phyloP scores from a whole-genome alignment of 1,284 basidiomycete species.

The Ceratobasidium sp. region DNA sequence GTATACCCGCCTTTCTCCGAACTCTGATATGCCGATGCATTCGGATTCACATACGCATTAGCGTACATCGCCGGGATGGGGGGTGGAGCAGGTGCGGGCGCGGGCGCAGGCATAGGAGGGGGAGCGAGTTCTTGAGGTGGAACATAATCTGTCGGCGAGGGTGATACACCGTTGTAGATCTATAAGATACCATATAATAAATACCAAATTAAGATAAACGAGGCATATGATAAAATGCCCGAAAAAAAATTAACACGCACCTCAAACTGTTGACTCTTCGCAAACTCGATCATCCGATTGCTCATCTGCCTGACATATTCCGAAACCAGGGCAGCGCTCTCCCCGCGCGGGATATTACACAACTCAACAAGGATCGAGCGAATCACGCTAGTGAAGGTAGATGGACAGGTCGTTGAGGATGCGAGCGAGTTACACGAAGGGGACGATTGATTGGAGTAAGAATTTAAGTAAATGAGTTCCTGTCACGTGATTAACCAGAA shows the following conservation, averaged over 20 bases:
- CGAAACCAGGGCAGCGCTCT: neutral
- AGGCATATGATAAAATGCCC: too few relatives aligned
- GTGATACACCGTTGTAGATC: constrained; percentile 37
- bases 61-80: constrained; percentile 1
- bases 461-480: neutral
- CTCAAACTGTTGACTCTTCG: constrained; percentile 40
- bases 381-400: constrained; percentile 16
- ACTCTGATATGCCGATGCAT: neutral
- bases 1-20: constrained; percentile 2
- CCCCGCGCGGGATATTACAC: constrained; percentile 7
- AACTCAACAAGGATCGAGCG: constrained; percentile 35
- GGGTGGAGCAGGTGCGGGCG: constrained; percentile 1
- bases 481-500: neutral
- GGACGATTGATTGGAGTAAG: neutral
- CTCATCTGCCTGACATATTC: constrained; percentile 22
- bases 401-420: neutral
- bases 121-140: constrained; percentile 19
- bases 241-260: too few relatives aligned
- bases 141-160: constrained; percentile 32
- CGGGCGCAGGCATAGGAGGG: neutral
- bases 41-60: constrained; percentile 34
- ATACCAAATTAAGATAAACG: neutral
- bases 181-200: neutral
- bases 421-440: neutral
- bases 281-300: constrained; percentile 26